Evolutionary conservation across 2,329 filamentous ascomycete genomes (phyloP).

Genomic region (Neonectria magnoliae): DNA sequence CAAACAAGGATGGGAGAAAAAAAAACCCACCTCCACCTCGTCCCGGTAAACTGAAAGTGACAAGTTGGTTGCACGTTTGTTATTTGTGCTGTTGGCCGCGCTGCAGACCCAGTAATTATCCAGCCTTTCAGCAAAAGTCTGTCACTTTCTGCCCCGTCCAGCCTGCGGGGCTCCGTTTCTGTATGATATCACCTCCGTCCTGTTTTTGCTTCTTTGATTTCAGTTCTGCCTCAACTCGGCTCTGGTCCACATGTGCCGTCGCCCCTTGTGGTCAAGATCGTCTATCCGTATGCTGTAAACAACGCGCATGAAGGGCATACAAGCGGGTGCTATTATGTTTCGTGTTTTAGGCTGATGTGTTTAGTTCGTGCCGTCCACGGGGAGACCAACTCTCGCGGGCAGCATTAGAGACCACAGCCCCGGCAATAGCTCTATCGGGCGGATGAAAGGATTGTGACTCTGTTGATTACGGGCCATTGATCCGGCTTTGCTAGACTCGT

Average conservation of each 20-base stretch:
- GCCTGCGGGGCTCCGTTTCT: conserved; percentile 5
- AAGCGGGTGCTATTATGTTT: background rate
- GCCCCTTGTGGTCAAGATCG: background rate
- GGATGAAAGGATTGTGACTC: background rate
- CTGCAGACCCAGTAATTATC: background rate
- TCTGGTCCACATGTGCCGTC: background rate
- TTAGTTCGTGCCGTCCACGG: background rate
- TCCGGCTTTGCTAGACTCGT: background rate
- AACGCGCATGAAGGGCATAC: background rate
- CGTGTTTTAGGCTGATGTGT: background rate
- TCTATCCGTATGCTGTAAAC: background rate
- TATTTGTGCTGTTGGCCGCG: background rate
- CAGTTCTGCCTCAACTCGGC: background rate
- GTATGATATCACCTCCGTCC: conserved; percentile 12
- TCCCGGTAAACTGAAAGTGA: background rate
- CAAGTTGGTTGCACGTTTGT: background rate
- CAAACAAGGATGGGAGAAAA: background rate
- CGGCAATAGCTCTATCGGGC: conserved; percentile 1
- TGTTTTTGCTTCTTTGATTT: conserved; percentile 10
- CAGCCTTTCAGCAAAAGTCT: background rate
- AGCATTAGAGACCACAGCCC: background rate
- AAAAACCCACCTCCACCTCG: conserved; percentile 6
- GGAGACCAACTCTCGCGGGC: background rate
- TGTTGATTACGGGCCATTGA: background rate
- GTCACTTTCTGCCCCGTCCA: conserved; percentile 3